Evolutionary conservation across 2,329 filamentous ascomycete species (phyloP).

Genomic region (Aureobasidium pullulans): DNA sequence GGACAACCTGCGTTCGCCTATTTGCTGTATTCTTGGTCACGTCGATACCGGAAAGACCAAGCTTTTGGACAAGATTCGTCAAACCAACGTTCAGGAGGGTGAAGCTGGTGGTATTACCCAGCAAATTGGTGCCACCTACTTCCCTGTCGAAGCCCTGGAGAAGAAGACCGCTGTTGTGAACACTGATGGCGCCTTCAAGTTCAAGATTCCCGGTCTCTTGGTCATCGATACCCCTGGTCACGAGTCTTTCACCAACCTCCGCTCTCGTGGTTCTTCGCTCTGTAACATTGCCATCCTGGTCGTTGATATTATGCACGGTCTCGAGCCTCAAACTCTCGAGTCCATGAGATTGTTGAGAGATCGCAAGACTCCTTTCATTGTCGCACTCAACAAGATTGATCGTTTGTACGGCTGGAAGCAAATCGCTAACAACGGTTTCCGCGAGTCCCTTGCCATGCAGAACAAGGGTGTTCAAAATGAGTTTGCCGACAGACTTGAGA

Average conservation of each 20-base stretch:
- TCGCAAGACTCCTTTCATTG: conserved; percentile 94
- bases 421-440: conserved; percentile 97
- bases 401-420: conserved; percentile 98
- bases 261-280: conserved; percentile 92
- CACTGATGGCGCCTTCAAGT: conserved; percentile 79
- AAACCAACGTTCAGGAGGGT: conserved; percentile 97
- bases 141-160: conserved; percentile 86
- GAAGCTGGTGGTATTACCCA: conserved; percentile 99
- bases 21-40: conserved; percentile 99
- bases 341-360: conserved; percentile 93
- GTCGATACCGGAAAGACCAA: conserved; percentile 99
- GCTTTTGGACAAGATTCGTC: conserved; percentile 93
- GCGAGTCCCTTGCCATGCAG: conserved; percentile 82
- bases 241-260: conserved; percentile 98
- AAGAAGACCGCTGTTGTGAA: conserved; percentile 94
- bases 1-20: conserved; percentile 91
- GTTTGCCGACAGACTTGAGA: conserved; percentile 80
- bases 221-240: conserved; percentile 98
- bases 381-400: conserved; percentile 99
- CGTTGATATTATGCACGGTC: conserved; percentile 99
- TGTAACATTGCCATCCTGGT: conserved; percentile 99
- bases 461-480: conserved; percentile 91
- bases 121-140: conserved; percentile 98
- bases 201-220: conserved; percentile 94
- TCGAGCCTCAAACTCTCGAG: conserved; percentile 94